phyloP scores from a whole-genome alignment of 2,329 filamentous ascomycete genomes.

The Coniochaeta pulveracea region DNA sequence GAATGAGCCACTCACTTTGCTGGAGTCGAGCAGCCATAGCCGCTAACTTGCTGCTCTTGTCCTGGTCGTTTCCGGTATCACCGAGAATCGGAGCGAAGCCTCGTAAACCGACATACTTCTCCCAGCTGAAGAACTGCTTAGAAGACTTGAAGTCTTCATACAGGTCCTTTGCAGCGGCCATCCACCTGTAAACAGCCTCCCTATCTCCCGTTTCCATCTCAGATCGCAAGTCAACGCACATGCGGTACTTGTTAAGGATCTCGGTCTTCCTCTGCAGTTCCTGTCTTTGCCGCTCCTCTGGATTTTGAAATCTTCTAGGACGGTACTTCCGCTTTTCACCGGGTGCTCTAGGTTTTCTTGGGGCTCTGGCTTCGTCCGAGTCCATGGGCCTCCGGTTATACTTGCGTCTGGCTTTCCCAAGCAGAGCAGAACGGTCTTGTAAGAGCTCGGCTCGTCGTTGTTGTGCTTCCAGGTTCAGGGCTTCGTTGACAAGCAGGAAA shows the following conservation, averaged over 20 bases:
- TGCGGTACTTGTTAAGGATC: slow-evolving; percentile 24
- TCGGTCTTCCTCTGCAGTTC: slow-evolving; percentile 24
- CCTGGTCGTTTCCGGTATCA: slow-evolving; percentile 20
- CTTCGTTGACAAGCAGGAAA: slow-evolving; percentile 64
- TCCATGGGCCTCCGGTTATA: slow-evolving; percentile 9
- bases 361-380: slow-evolving; percentile 14
- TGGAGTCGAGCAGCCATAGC: slow-evolving; percentile 45
- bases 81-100: slow-evolving; percentile 24
- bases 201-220: slow-evolving; percentile 28
- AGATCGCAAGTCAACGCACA: slow-evolving; percentile 27
- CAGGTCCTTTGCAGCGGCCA: slow-evolving; percentile 45
- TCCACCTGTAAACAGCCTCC: slow-evolving; percentile 39
- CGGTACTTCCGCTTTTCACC: slow-evolving; percentile 23
- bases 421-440: slow-evolving; percentile 3
- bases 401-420: neutral
- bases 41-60: slow-evolving; percentile 31
- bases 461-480: slow-evolving; percentile 50
- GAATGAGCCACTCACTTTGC: slow-evolving; percentile 30
- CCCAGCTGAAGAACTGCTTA: slow-evolving; percentile 55
- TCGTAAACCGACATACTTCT: slow-evolving; percentile 50
- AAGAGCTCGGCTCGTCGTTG: slow-evolving; percentile 17
- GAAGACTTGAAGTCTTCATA: slow-evolving; percentile 53
- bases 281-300: slow-evolving; percentile 30
- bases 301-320: slow-evolving; percentile 32
- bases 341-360: slow-evolving; percentile 11